Percentiles rank a stretch among this genome's conserved stretches.
Evolutionary conservation across 106 monocot genomes (phyloP).

Genomic region (Amphibolis antarctica): DNA sequence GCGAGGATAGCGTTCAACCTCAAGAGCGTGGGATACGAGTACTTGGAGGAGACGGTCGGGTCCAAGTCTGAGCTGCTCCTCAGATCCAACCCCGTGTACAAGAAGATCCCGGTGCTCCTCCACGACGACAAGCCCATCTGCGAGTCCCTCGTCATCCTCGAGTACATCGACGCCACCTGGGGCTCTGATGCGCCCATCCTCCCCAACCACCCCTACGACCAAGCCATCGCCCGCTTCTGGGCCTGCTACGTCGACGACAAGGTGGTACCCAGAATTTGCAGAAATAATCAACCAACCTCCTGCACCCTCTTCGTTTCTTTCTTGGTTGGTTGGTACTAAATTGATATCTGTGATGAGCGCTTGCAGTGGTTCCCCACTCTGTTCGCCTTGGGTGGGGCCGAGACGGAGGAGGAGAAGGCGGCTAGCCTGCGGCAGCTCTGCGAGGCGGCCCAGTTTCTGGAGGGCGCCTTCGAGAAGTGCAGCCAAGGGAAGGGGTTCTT

Average conservation of each 20-base stretch:
- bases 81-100: constrained; percentile 5
- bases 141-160: constrained; percentile 5
- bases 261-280: too few relatives aligned
- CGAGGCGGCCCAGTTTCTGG: too few relatives aligned
- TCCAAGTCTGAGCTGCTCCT: neutral
- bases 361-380: too few relatives aligned
- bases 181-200: constrained; percentile 1
- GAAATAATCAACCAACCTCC: too few relatives aligned
- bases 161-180: constrained; percentile 17
- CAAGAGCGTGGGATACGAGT: constrained; percentile 18
- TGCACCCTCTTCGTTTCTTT: too few relatives aligned
- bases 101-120: constrained; percentile 12
- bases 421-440: too few relatives aligned
- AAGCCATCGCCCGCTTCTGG: constrained; percentile 2
- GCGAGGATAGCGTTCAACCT: constrained; percentile 12
- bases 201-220: neutral
- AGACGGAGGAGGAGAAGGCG: too few relatives aligned
- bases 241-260: neutral
- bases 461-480: constrained; percentile 5
- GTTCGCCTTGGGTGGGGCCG: too few relatives aligned
- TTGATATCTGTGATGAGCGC: neutral
- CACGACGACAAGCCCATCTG: constrained; percentile 2
- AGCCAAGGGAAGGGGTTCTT: constrained; percentile 27
- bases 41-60: constrained; percentile 6
- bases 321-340: too few relatives aligned